Evolutionary conservation across 2,329 filamentous ascomycete genomes (phyloP).

Genomic region (Scedosporium apiospermum): DNA sequence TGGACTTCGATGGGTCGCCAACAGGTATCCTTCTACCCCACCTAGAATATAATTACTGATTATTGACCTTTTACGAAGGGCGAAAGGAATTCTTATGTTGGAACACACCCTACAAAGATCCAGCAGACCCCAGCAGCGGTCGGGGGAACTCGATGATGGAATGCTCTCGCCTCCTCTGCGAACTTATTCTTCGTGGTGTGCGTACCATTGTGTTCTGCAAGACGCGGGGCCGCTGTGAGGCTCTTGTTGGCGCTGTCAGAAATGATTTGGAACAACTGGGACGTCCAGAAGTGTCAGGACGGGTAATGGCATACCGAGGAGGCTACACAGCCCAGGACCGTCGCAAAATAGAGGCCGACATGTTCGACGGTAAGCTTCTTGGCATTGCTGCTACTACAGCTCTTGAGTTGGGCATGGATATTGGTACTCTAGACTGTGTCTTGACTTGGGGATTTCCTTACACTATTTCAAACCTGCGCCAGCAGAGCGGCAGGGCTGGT

Average conservation of each 20-base stretch:
- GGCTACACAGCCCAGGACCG: conserved; percentile 91
- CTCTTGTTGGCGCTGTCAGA: conserved; percentile 70
- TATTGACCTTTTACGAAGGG: conserved; percentile 28
- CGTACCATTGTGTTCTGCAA: conserved; percentile 89
- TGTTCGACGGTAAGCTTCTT: conserved; percentile 91
- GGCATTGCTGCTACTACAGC: conserved; percentile 92
- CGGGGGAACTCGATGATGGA: conserved; percentile 75
- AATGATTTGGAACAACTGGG: conserved; percentile 66
- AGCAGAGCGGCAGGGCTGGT: conserved; percentile 89
- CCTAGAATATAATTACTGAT: neutral
- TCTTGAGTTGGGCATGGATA: conserved; percentile 88
- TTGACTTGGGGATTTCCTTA: conserved; percentile 93
- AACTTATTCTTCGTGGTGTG: conserved; percentile 79
- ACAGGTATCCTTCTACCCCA: conserved; percentile 31
- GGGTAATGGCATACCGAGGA: conserved; percentile 92
- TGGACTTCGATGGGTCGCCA: conserved; percentile 88
- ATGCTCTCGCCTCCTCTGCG: conserved; percentile 83
- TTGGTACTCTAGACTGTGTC: conserved; percentile 87
- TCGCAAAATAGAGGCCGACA: conserved; percentile 80
- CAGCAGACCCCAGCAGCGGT: conserved; percentile 75
- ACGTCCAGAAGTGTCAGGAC: conserved; percentile 60
- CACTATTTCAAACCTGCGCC: conserved; percentile 85
- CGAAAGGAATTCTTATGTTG: conserved; percentile 94
- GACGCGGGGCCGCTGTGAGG: conserved; percentile 80
- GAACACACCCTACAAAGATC: conserved; percentile 94